phyloP scores from a whole-genome alignment of 306 rosid species.

The Prosopis cineraria region DNA sequence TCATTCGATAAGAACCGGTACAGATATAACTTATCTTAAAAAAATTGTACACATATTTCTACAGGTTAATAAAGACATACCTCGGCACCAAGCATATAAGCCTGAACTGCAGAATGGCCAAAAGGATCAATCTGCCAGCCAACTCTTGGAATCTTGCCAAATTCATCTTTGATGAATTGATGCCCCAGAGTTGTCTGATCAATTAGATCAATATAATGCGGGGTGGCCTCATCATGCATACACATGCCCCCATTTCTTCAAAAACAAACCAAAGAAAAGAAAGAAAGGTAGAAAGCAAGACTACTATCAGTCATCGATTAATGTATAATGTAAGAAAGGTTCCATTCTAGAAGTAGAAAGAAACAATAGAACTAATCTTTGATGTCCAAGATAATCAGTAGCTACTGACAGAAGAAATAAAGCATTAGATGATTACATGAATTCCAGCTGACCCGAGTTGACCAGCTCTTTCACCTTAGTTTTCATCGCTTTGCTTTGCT shows the following conservation, averaged over 20 bases:
- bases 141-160: slow-evolving; percentile 73
- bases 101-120: slow-evolving; percentile 90
- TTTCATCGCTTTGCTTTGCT: slow-evolving; percentile 67
- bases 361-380: neutral
- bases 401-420: slow-evolving; percentile 8
- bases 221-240: slow-evolving; percentile 90
- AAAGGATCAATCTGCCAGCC: slow-evolving; percentile 94
- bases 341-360: slow-evolving; percentile 13
- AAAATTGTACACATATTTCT: neutral
- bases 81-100: slow-evolving; percentile 86
- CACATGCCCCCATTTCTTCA: slow-evolving; percentile 87
- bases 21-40: neutral
- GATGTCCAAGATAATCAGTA: neutral
- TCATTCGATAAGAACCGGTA: slow-evolving; percentile 7
- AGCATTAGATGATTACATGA: slow-evolving; percentile 56
- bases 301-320: slow-evolving; percentile 14
- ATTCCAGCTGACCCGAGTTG: slow-evolving; percentile 77
- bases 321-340: neutral
- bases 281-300: neutral
- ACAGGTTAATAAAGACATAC: slow-evolving; percentile 34
- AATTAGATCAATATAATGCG: slow-evolving; percentile 80
- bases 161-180: slow-evolving; percentile 63
- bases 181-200: slow-evolving; percentile 88
- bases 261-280: slow-evolving; percentile 25
- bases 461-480: slow-evolving; percentile 70